Conservation (phyloP, 345 rosid species). For the Brassica juncea region DNA sequence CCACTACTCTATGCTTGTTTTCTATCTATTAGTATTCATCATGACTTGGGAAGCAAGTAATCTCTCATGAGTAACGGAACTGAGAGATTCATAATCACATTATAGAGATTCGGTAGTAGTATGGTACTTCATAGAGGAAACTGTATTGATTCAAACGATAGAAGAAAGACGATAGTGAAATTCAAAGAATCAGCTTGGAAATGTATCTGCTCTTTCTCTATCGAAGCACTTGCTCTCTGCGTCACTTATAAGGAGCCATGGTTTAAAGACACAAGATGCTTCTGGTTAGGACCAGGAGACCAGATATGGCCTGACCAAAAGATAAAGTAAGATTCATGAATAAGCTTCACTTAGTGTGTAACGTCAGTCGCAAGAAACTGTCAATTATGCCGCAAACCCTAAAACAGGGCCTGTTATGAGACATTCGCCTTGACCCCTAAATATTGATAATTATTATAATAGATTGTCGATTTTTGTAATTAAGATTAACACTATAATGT, state of each 20-base stretch:
- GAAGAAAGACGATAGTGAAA: conserved; percentile 60
- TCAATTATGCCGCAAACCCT: neutral
- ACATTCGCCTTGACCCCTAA: too few relatives aligned
- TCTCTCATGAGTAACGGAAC: neutral
- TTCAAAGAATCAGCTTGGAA: conserved; percentile 96
- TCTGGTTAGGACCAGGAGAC: conserved; percentile 79
- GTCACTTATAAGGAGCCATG: conserved; percentile 81
- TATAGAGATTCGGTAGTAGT: conserved; percentile 53
- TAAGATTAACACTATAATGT: too few relatives aligned
- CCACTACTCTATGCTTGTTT: neutral
- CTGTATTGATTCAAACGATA: conserved; percentile 36
- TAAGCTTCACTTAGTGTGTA: neutral
- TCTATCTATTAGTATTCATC: neutral
- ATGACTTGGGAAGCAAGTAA: conserved; percentile 19
- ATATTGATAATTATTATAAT: too few relatives aligned
- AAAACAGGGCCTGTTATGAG: neutral
- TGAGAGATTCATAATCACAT: neutral
- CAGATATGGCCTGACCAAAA: conserved; percentile 83
- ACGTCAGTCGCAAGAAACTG: conserved; percentile 3
- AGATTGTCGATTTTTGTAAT: too few relatives aligned
- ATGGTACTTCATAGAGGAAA: conserved; percentile 48
- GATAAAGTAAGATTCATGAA: conserved; percentile 55
- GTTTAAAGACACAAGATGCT: conserved; percentile 66
- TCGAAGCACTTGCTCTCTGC: conserved; percentile 56
- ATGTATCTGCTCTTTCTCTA: conserved; percentile 65